Base-by-base conservation (phyloP, 495 filamentous ascomycete genomes). In the Hypoxylon intermedium region DNA sequence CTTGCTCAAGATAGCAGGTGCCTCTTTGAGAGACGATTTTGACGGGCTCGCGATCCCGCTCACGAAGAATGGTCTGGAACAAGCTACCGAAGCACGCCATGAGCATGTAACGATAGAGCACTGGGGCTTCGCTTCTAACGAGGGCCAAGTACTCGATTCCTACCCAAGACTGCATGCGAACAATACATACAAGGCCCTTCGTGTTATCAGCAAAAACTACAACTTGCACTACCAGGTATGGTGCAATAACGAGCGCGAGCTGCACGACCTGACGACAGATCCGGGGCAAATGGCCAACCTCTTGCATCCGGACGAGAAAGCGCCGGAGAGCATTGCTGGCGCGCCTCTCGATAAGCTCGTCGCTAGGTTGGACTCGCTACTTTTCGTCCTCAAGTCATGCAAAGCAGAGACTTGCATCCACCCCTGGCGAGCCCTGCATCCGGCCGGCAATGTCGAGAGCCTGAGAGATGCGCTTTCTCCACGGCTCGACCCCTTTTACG, bases 71-170 rank as follows among this genome's bases (percentile, higher is more conserved):
- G 67, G 63, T 0, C 60, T 79, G 9, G 59, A 59, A 1, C 69
- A 67, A 20, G 71, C 75, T 18, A 64, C 15, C 23, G 41, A 37
- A 1, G 61, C 34, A 15, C 69, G 81, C 2, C 83, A 86, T 44
- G 88, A 89, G 67, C 85, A 88, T 70, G 83, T 86, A 15, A 85
- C 82, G 0, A 83, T 88, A 11, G 87, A 89, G 60, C 87, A 77
- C 60, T 89, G 87, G 87, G 85, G 86, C 0, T 60, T 66, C 2
- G 80, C 76, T 0, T 70, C 77, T 5, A 69, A 73, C 3, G 85
- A 88, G 67, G 84, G 84, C 0, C 68, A 72, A 15, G 36, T 68
- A 5, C 69, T 73, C 5, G 68, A 68, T 11, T 69, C 36, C 13
- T 70, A 70, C 33, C 67, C 67, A 6, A 38, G 60, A 24, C 42